Percentiles rank a stretch among this genome's conserved stretches.
phyloP scores from a whole-genome alignment of 2,329 filamentous ascomycete genomes.

The Chalara sp. region DNA sequence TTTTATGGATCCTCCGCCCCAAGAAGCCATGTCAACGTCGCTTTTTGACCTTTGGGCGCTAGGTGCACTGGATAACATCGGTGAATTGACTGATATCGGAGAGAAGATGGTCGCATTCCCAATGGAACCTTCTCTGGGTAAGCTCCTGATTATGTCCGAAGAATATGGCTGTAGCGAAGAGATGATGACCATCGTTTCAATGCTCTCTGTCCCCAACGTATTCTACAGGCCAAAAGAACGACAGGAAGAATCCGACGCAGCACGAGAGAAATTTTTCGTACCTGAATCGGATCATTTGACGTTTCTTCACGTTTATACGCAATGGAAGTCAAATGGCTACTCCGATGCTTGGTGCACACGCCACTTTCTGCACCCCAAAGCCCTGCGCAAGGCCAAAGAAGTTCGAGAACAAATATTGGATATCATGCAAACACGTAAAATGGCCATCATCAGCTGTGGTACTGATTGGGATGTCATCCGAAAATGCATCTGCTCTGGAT shows the following conservation, averaged over 20 bases:
- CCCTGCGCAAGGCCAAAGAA: conserved; percentile 83
- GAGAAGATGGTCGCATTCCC: conserved; percentile 95
- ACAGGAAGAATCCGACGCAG: conserved; percentile 91
- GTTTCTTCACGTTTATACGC: conserved; percentile 88
- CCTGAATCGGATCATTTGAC: conserved; percentile 96
- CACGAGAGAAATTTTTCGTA: conserved; percentile 96
- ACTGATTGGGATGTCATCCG: conserved; percentile 96
- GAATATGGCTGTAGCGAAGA: conserved; percentile 93
- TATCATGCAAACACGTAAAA: conserved; percentile 91
- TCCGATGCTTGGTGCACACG: conserved; percentile 88
- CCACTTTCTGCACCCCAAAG: conserved; percentile 95
- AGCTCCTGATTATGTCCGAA: conserved; percentile 85
- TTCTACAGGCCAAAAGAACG: conserved; percentile 97
- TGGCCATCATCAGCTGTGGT: conserved; percentile 80
- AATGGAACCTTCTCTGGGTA: conserved; percentile 94
- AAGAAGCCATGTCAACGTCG: conserved; percentile 95
- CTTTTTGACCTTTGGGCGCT: conserved; percentile 97
- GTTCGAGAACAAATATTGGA: conserved; percentile 89
- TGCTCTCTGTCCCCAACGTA: conserved; percentile 93
- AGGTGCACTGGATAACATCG: conserved; percentile 87
- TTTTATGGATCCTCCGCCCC: conserved; percentile 97
- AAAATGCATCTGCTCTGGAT: conserved; percentile 94
- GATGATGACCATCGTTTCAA: conserved; percentile 96
- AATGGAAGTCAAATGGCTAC: conserved; percentile 88
- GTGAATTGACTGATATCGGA: conserved; percentile 81